Percentiles rank a stretch among this genome's conserved stretches.
phyloP scores from a whole-genome alignment of 2,329 filamentous ascomycete species.

The Exophiala sideris region DNA sequence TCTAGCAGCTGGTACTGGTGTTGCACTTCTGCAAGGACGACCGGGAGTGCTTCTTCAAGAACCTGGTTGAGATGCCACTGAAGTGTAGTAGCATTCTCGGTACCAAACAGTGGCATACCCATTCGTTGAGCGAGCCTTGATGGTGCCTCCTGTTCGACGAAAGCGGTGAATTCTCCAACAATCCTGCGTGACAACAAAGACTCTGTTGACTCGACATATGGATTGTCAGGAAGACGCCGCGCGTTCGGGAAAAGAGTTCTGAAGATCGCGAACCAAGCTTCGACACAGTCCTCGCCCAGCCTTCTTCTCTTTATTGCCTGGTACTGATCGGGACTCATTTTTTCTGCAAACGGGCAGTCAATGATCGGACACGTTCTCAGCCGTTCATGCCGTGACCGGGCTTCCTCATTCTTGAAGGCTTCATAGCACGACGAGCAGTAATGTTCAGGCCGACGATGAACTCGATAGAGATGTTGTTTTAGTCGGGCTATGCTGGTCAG shows the following conservation, averaged over 20 bases:
- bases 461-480: slow-evolving; percentile 21
- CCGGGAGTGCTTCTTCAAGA: slow-evolving; percentile 3
- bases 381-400: background rate
- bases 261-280: slow-evolving; percentile 19
- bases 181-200: background rate
- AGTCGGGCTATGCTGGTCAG: slow-evolving; percentile 12
- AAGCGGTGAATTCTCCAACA: slow-evolving; percentile 2
- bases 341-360: slow-evolving; percentile 12
- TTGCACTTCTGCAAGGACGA: background rate
- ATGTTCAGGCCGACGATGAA: slow-evolving; percentile 13
- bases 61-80: slow-evolving; percentile 6
- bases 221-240: slow-evolving; percentile 2
- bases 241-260: slow-evolving; percentile 16
- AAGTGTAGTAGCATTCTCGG: background rate
- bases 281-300: background rate
- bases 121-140: slow-evolving; percentile 1
- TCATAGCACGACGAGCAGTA: slow-evolving; percentile 12
- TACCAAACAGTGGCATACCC: slow-evolving; percentile 1
- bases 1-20: background rate
- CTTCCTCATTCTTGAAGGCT: slow-evolving; percentile 1
- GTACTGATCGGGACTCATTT: slow-evolving; percentile 15
- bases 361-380: background rate
- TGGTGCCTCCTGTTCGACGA: slow-evolving; percentile 3
- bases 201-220: slow-evolving; percentile 7
- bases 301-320: slow-evolving; percentile 11